These are phyloP conservation scores for Oropetium thomaeum DNA, from an alignment of 176 grass and related monocot species.

Conservation along the genomic window DNA sequence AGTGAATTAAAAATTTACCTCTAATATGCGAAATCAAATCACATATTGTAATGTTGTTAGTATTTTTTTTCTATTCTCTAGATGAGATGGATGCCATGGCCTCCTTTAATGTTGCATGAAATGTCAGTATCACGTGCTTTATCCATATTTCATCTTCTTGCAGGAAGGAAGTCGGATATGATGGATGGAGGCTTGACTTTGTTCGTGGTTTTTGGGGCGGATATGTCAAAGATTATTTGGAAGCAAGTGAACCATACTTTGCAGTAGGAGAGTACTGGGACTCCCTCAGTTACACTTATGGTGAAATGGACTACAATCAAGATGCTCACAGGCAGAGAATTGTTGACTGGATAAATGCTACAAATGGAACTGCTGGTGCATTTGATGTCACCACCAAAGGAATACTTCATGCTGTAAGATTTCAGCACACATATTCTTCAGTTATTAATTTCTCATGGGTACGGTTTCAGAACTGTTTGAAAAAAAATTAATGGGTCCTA, in stretches of 20 bases:
- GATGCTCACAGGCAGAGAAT: constrained; percentile 97
- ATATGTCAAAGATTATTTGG: constrained; percentile 96
- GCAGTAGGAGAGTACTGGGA: constrained; percentile 99
- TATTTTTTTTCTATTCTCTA: neutral
- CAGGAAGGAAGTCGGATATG: constrained; percentile 93
- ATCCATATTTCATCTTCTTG: constrained; percentile 21
- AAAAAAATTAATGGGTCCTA: neutral
- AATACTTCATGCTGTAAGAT: constrained; percentile 91
- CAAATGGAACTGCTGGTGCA: constrained; percentile 80
- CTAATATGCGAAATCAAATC: neutral
- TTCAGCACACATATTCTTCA: neutral
- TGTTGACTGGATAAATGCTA: constrained; percentile 98
- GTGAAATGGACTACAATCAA: constrained; percentile 98
- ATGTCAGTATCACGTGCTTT: constrained; percentile 8
- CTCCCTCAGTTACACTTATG: constrained; percentile 97
- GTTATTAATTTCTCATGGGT: neutral
- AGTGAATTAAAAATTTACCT: constrained; percentile 6
- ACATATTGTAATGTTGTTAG: neutral
- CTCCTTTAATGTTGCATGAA: neutral
- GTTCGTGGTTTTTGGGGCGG: constrained; percentile 99
- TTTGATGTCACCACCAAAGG: constrained; percentile 99
- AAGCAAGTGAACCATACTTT: constrained; percentile 83
- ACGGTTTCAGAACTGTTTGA: neutral
- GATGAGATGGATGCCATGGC: neutral
- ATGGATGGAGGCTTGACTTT: constrained; percentile 98